Percentiles rank a stretch among this genome's conserved stretches.
phyloP scores from a whole-genome alignment of 1,139 yeast genomes.

The Hansenula lynferdii region DNA sequence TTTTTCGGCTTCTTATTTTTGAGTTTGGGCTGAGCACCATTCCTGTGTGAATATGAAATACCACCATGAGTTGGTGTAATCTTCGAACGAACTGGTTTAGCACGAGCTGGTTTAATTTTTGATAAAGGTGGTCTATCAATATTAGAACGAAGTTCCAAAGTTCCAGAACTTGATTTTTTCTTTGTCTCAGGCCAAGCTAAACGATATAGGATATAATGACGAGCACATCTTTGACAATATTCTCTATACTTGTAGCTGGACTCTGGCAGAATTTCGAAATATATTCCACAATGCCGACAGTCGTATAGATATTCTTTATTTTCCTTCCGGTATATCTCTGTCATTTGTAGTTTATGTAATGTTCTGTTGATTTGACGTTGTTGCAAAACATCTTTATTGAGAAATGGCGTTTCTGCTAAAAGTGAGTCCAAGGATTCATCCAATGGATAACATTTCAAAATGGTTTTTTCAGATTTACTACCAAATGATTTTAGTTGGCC shows the following conservation, averaged over 20 bases:
- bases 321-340: constrained; percentile 7
- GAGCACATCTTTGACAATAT: constrained; percentile 22
- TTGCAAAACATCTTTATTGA: constrained; percentile 1
- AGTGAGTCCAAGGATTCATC: constrained; percentile 21
- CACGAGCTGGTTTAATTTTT: neutral
- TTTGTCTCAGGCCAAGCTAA: constrained; percentile 23
- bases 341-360: constrained; percentile 19
- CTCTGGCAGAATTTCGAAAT: constrained; percentile 9
- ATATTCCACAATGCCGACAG: constrained; percentile 24
- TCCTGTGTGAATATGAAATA: neutral
- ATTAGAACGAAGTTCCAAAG: constrained; percentile 3
- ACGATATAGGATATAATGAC: constrained; percentile 20
- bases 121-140: constrained; percentile 7
- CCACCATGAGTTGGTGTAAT: constrained; percentile 2
- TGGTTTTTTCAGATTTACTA: neutral
- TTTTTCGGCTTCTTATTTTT: neutral
- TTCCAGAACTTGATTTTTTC: neutral
- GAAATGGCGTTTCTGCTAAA: neutral
- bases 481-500: neutral
- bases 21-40: too few relatives aligned
- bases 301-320: constrained; percentile 15
- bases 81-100: neutral
- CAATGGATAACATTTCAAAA: constrained; percentile 10
- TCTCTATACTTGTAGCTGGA: constrained; percentile 5
- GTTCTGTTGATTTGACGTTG: constrained; percentile 15